Evolutionary conservation across 345 rosid species (phyloP).

Genomic region (Lumnitzera littorea): DNA sequence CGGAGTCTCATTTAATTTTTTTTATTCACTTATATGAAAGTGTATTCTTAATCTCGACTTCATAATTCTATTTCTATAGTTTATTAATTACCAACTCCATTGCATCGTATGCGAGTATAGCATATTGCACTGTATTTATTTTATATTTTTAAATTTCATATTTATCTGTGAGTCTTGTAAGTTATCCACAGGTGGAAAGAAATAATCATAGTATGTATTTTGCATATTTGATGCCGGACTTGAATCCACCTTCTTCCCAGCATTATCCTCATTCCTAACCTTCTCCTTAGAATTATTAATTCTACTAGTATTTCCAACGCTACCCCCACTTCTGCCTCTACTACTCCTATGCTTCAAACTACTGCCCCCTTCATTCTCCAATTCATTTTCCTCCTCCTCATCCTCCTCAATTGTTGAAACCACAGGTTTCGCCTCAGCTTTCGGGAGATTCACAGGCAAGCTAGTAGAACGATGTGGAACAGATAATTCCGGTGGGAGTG

Average conservation of each 20-base stretch:
- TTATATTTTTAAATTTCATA: too few relatives aligned
- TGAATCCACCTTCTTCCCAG: constrained; percentile 11
- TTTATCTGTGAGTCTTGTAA: too few relatives aligned
- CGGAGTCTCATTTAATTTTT: too few relatives aligned
- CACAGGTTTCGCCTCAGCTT: constrained; percentile 26
- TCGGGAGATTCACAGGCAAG: constrained; percentile 73
- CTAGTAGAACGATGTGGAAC: constrained; percentile 43
- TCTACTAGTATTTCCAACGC: constrained; percentile 1
- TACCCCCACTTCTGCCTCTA: constrained; percentile 28
- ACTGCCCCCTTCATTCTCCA: constrained; percentile 29
- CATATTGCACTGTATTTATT: too few relatives aligned
- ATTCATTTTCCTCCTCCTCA: constrained; percentile 29
- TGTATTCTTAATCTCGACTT: too few relatives aligned
- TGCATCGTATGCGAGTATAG: too few relatives aligned
- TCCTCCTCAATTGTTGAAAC: constrained; percentile 45
- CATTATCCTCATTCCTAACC: constrained; percentile 3
- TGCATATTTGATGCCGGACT: constrained; percentile 23
- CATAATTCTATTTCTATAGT: too few relatives aligned
- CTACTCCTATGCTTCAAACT: constrained; percentile 55
- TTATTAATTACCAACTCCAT: too few relatives aligned
- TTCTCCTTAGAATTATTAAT: too few relatives aligned
- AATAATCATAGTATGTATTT: constrained; percentile 26
- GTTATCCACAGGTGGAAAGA: constrained; percentile 39
- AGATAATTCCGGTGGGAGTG: constrained; percentile 21
- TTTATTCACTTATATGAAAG: too few relatives aligned